Evolutionary conservation across 352 stramenopile genomes (phyloP), one percentile per base, ranked within the genome.

Genomic region (Phytopythium montanum): DNA sequence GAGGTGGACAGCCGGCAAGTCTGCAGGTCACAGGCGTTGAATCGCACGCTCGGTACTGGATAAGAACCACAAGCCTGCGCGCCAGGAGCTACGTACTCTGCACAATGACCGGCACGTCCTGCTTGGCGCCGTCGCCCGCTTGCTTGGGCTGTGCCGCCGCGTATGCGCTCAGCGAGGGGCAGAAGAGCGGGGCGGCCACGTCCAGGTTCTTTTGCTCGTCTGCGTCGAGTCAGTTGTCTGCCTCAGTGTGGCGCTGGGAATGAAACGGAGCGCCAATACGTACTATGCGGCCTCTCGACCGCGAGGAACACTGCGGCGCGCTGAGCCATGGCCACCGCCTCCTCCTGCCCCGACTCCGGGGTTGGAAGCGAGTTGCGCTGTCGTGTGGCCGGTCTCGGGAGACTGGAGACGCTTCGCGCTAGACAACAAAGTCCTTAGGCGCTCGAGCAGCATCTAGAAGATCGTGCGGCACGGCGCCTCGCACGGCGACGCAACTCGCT

Each of bases 211-310:
- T 70, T 39, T 89, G 79, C 0, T 77, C 79, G 50, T 89, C 79
- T 89, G 57, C 16, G 55, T 21, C 13, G 26, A 21, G 46, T 34
- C 18, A 45, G 39, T 23, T 19, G 13, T 45, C 39, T 13, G 23
- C 7, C 18, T 16, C 14, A 7, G 39, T 45, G 4, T 23, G 36
- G 2, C n/a, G 36, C 2, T 42, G 36, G 16, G n/a, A n/a, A n/a
- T n/a, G 36, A 55, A 48, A 61, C 28, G 21, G 19, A 62, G 26
- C 34, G 13, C 14, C 16, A 1, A n/a, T n/a, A 66, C 68, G 61
- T 70, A 90, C 80, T 73, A 58, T 88, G 76, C 0, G 80, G 78
- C 33, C 88, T 77, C 61, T 90, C 78, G 34, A 87, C 76, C 48
- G 79, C 66, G 31, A 87, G 66, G 60, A 80, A 81, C 25, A 54